Base-by-base conservation (phyloP, 139 green algal species). In the Coccomyxa sp. region DNA sequence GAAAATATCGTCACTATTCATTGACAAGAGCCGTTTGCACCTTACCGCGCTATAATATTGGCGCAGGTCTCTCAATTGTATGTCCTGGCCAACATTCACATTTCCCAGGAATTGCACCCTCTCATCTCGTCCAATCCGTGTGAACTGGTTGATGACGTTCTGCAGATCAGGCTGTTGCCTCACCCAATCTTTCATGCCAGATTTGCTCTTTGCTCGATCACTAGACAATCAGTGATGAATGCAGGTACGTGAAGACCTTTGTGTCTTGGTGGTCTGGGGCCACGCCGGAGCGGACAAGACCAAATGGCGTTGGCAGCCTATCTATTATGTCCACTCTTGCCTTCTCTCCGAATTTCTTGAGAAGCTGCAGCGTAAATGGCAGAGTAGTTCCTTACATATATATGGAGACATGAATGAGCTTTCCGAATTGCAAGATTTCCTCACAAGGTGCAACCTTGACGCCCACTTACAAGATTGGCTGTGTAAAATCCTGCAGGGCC, bases 241-340 rank as follows among this genome's bases (percentile, higher is more conserved):
- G 63, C 18, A 71, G 18, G 63, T 9, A 71, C 1, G 63, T 25
- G 14, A 68, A 15, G 45, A 92, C 90, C 93, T 99, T 99, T 58
- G 95, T 98, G 84, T 97, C 93, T 74, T 91, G 90, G 82, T 99
- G 97, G 85, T 99, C 97, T 13, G 97, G 96, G 0, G 97, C 97
- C n/a, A 99, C 97, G 12, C 95, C 95, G 9, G 92, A 97, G 16
- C 95, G 89, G 17, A 99, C 96, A 13, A 99, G 90, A 13, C 97
- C 97, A 91, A 97, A 99, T 9, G 97, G 97, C 0, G 94, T 95
- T 9, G 96, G 96, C 67, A 98, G 88, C 7, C 91, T 86, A 32
- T 99, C 97, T 31, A 77, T 38, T 9, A 77, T 77, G 27, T 77
- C 71, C 23, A 77, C 71, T 21, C 79, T 13, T 31, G 80, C 86